A percentile compares a stretch with the other conserved stretches of the same genome.
These are phyloP conservation scores for Colletotrichum tropicale DNA, from an alignment of 2,329 filamentous ascomycete species.

Conservation along the genomic window DNA sequence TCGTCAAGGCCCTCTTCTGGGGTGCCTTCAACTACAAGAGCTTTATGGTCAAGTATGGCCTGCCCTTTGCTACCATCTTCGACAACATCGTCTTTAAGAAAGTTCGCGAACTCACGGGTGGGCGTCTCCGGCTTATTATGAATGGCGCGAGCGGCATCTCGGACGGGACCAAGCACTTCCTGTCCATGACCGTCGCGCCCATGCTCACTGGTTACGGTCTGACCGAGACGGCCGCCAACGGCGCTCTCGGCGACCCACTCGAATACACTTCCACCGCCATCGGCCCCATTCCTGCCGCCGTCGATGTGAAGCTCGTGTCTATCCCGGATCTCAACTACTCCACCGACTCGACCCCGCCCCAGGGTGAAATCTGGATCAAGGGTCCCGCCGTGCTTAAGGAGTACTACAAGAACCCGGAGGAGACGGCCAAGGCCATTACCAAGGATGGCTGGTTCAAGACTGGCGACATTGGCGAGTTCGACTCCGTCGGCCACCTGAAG, in stretches of 20 bases:
- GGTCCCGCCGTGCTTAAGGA: constrained; percentile 75
- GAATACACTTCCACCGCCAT: constrained; percentile 81
- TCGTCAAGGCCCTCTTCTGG: constrained; percentile 82
- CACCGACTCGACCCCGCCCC: constrained; percentile 74
- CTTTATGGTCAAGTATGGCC: constrained; percentile 59
- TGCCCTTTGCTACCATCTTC: constrained; percentile 72
- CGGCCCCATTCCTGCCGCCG: constrained; percentile 75
- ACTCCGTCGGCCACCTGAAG: constrained; percentile 76
- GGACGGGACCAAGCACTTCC: constrained; percentile 85
- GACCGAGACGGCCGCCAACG: constrained; percentile 90
- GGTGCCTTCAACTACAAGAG: constrained; percentile 64
- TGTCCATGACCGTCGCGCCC: constrained; percentile 89
- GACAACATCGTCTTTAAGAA: constrained; percentile 91
- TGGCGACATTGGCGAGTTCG: constrained; percentile 92
- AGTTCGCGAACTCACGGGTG: constrained; percentile 88
- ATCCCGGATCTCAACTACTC: constrained; percentile 88
- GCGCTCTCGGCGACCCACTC: constrained; percentile 80
- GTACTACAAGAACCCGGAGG: constrained; percentile 86
- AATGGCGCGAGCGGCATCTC: constrained; percentile 93
- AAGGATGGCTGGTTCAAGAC: constrained; percentile 96
- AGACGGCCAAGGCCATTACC: constrained; percentile 79
- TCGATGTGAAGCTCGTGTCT: constrained; percentile 93
- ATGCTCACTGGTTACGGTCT: constrained; percentile 96
- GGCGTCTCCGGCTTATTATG: constrained; percentile 85
- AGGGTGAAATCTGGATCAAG: constrained; percentile 92